A percentile compares a stretch with the other conserved stretches of the same genome.
These are phyloP conservation scores for Coniella vitis DNA, from an alignment of 2,329 filamentous ascomycete species.

Conservation along the genomic window DNA sequence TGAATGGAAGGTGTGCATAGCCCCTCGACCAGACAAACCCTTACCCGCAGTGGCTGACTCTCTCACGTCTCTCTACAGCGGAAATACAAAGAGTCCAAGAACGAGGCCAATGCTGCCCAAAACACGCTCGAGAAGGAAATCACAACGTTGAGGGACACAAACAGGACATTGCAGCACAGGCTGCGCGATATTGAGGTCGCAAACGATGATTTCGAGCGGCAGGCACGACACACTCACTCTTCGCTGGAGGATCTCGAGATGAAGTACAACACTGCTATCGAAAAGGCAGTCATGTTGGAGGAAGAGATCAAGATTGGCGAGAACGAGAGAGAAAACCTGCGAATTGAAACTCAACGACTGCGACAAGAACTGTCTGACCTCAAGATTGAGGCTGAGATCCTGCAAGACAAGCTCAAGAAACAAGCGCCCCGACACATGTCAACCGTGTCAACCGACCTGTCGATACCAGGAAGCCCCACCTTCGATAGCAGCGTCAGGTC, in stretches of 20 bases:
- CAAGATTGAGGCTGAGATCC: slow-evolving; percentile 90
- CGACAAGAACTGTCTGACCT: slow-evolving; percentile 88
- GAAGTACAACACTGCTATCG: slow-evolving; percentile 92
- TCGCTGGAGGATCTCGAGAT: slow-evolving; percentile 95
- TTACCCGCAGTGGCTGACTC: slow-evolving; percentile 18
- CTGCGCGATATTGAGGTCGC: slow-evolving; percentile 93
- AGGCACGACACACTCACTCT: slow-evolving; percentile 90
- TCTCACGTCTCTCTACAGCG: slow-evolving; percentile 45
- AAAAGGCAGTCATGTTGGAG: slow-evolving; percentile 86
- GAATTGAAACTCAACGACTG: slow-evolving; percentile 85
- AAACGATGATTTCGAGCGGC: slow-evolving; percentile 96
- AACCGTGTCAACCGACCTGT: slow-evolving; percentile 55
- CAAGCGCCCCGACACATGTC: slow-evolving; percentile 48
- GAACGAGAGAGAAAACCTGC: slow-evolving; percentile 79
- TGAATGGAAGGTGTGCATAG: slow-evolving; percentile 84
- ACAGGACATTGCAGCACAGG: slow-evolving; percentile 72
- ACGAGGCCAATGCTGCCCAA: slow-evolving; percentile 78
- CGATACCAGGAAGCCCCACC: slow-evolving; percentile 59
- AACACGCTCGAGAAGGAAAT: slow-evolving; percentile 91
- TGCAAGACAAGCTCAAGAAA: slow-evolving; percentile 87
- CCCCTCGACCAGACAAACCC: not conserved
- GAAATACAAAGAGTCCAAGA: slow-evolving; percentile 93
- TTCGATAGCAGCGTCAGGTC: slow-evolving; percentile 74
- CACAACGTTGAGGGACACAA: slow-evolving; percentile 78
- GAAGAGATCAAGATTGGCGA: slow-evolving; percentile 89